phyloP scores from a whole-genome alignment of 2,329 filamentous ascomycete species.

The Pyrenochaeta sp. region DNA sequence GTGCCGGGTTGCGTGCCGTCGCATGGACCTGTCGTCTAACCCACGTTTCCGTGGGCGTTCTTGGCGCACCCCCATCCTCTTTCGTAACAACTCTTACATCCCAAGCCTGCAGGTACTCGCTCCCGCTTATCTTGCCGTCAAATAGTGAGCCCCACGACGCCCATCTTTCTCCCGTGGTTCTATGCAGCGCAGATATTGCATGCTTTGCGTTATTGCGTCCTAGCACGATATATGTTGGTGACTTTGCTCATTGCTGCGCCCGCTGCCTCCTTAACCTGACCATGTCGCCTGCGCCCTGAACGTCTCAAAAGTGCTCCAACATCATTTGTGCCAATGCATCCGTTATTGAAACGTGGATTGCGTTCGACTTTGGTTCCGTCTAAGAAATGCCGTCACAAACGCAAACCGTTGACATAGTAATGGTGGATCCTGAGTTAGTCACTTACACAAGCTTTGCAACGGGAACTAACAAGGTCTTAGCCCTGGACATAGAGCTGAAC shows the following conservation, averaged over 20 bases:
- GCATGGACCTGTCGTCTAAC: constrained; percentile 22
- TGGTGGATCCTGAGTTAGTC: constrained; percentile 33
- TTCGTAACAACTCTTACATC: constrained; percentile 14
- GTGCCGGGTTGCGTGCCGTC: constrained; percentile 8
- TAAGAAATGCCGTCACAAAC: constrained; percentile 28
- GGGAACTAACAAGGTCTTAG: constrained; percentile 22
- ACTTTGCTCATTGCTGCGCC: constrained; percentile 20
- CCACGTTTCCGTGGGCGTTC: constrained; percentile 19
- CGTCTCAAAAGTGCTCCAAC: constrained; percentile 6
- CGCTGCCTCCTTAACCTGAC: constrained; percentile 18
- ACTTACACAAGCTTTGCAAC: background rate
- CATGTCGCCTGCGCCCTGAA: constrained; percentile 15
- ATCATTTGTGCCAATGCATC: constrained; percentile 35
- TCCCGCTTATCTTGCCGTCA: constrained; percentile 29
- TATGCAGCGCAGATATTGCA: constrained; percentile 21
- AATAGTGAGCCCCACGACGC: constrained; percentile 37
- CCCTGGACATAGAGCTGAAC: constrained; percentile 18
- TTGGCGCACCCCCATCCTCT: constrained; percentile 11
- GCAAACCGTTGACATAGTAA: constrained; percentile 29
- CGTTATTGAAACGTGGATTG: constrained; percentile 17
- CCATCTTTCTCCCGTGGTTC: constrained; percentile 24
- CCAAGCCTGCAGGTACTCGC: constrained; percentile 26
- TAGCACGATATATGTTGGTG: constrained; percentile 13
- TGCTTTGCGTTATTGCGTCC: constrained; percentile 12
- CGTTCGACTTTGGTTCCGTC: constrained; percentile 16